phyloP scores from a whole-genome alignment of 2,329 filamentous ascomycete genomes.

The Ceratocystis eucalypticola region DNA sequence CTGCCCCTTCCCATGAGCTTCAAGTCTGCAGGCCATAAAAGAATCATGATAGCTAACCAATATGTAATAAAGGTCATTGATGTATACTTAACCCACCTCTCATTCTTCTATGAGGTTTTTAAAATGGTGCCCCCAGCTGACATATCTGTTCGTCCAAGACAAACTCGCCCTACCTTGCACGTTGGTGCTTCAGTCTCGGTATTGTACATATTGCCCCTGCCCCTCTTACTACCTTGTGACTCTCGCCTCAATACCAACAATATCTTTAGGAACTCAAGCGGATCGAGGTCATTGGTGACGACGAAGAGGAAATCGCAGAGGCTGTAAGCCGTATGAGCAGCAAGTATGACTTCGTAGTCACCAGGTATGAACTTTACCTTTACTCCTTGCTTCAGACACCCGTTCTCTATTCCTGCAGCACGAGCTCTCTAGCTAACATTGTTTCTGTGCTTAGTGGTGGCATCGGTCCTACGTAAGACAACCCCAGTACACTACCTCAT shows the following conservation, averaged over 20 bases:
- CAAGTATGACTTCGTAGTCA: conserved; percentile 88
- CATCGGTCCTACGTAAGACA: conserved; percentile 77
- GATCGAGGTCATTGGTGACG: conserved; percentile 86
- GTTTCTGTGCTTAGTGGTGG: conserved; percentile 47
- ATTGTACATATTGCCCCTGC: conserved; percentile 33
- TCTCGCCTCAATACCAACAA: not conserved
- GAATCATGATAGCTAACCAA: conserved; percentile 1
- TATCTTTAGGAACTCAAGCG: conserved; percentile 53
- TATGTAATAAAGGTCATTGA: conserved; percentile 12
- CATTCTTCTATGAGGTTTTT: not conserved
- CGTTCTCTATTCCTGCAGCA: not conserved
- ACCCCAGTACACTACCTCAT: not conserved
- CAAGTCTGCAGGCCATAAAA: not conserved
- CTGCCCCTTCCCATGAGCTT: not conserved
- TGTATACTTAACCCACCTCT: conserved; percentile 8
- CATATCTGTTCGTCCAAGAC: conserved; percentile 12
- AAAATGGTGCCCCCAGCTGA: not conserved
- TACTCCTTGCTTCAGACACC: not conserved
- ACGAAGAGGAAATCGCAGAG: conserved; percentile 80
- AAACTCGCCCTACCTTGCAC: conserved; percentile 50
- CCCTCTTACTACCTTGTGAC: not conserved
- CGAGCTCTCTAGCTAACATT: not conserved
- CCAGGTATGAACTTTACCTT: conserved; percentile 37
- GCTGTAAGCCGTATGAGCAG: conserved; percentile 75
- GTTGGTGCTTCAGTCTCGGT: conserved; percentile 49